Conservation (phyloP, 208 protist genomes). For the Acanthamoeba sp. region DNA sequence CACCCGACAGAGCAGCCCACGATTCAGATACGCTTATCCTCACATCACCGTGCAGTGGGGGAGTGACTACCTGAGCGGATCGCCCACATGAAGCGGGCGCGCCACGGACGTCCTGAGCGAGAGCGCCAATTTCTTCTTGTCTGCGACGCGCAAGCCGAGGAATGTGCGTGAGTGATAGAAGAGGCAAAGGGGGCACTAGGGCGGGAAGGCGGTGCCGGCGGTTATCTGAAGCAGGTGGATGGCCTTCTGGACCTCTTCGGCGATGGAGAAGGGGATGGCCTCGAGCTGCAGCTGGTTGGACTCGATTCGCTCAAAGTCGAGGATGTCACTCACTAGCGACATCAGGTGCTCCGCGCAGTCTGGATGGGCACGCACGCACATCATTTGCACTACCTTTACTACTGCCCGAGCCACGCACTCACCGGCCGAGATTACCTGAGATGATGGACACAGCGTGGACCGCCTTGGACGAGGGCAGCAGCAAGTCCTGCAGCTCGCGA, state of each 20-base stretch:
- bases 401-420: too few species aligned
- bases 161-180: not conserved
- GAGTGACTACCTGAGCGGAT: not conserved
- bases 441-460: not conserved
- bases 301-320: constrained; percentile 55
- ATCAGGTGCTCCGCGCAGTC: constrained; percentile 35
- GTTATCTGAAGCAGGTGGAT: not conserved
- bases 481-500: not conserved
- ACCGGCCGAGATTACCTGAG: too few species aligned
- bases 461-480: not conserved
- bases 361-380: too few species aligned
- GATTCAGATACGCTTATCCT: not conserved
- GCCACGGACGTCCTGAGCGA: not conserved
- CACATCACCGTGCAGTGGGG: too few species aligned
- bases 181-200: not conserved
- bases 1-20: not conserved
- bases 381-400: too few species aligned
- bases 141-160: not conserved
- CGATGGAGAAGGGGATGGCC: not conserved
- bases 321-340: constrained; percentile 57
- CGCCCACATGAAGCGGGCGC: not conserved
- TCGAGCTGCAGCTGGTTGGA: constrained; percentile 1
- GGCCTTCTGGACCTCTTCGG: not conserved
- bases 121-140: not conserved
- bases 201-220: not conserved